phyloP scores from a whole-genome alignment of 345 rosid species.

The Melaleuca quinquenervia region DNA sequence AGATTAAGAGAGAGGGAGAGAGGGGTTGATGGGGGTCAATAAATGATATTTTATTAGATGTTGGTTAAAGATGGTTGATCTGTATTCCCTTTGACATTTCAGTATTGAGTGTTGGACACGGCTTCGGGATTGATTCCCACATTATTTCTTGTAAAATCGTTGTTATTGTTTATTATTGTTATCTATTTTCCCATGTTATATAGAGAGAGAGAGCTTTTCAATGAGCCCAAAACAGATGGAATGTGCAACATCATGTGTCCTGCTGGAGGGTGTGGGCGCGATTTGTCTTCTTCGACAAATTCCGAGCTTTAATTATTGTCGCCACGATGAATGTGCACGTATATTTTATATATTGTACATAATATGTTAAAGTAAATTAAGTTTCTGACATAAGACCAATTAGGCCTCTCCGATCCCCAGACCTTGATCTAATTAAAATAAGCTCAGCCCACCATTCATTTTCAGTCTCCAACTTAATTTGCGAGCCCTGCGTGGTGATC shows the following conservation, averaged over 20 bases:
- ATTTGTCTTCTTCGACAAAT: not conserved
- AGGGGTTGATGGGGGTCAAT: not conserved
- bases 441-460: not conserved
- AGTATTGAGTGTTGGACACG: constrained; percentile 4
- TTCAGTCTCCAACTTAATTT: not conserved
- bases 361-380: not conserved
- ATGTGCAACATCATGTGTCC: not conserved
- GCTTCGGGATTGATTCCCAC: not conserved
- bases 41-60: not conserved
- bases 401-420: not conserved
- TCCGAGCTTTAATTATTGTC: not conserved
- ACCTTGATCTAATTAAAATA: not conserved
- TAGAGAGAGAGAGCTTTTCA: not conserved
- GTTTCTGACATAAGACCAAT: not conserved
- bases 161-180: not conserved
- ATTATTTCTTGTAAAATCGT: not conserved
- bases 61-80: constrained; percentile 5
- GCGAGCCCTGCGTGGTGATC: not conserved
- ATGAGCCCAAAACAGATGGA: not conserved
- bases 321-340: not conserved
- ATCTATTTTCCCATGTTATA: not conserved
- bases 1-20: not conserved
- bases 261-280: not conserved
- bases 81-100: not conserved
- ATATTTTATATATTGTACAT: not conserved